Evolutionary conservation across 2,329 filamentous ascomycete species (phyloP), one percentile per base, ranked within the genome.

Genomic region (Xylaria sp.): DNA sequence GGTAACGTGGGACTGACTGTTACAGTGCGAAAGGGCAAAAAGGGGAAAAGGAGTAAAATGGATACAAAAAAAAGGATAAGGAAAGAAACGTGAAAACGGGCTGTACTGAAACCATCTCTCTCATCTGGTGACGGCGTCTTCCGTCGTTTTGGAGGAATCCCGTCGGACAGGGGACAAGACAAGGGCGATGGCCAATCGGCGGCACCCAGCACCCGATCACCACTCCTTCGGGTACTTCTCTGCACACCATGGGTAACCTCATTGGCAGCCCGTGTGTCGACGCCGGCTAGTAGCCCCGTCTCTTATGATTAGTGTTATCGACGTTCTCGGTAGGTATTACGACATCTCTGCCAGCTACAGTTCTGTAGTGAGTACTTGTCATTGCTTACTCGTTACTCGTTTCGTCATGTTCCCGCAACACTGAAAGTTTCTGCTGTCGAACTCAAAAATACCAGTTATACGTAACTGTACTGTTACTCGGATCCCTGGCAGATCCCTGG

Each of bases 91-190:
- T 29, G 25, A 29, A 60, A 59, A 53, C 57, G 42, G 29, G 5
- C 35, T 13, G 23, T 35, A 61, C n/a, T 44, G 40, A 2, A 35
- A 44, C 25, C 40, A 50, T 21, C 57, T 57, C 32, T 18, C 60
- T 63, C 40, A 47, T 67, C 57, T 55, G 44, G 25, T 62, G 48
- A 21, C 61, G 61, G 47, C 65, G 59, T 63, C 53, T 50, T 60
- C 65, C 57, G 37, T 5, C 13, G 40, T 18, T 44, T 44, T 18
- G 6, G 21, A 37, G 50, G 32, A 12, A 58, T 35, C 25, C 27
- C 13, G 40, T 44, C 50, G 37, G 23, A 23, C 58, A 55, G n/a
- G 35, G 35, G 65, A 62, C 68, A 58, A 35, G 32, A 35, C 32
- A 35, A 35, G 44, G 4, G 47, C 55, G 60, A 62, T 40, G 47